Evolutionary conservation across 345 rosid genomes (phyloP).

Genomic region (Euphorbia tirucalli): DNA sequence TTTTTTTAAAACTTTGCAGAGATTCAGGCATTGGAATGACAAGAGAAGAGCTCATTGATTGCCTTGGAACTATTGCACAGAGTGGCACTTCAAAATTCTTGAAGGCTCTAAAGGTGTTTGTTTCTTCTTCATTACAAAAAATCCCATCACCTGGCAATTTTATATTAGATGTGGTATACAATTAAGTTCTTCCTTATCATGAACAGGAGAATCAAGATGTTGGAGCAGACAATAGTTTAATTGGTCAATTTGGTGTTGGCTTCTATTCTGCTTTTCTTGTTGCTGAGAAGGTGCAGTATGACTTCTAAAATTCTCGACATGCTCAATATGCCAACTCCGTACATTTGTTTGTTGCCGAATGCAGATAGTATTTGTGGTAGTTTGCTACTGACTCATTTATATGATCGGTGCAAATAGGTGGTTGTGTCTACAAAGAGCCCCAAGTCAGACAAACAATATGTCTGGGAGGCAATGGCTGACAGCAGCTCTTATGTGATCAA

Average conservation of each 20-base stretch:
- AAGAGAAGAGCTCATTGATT: conserved; percentile 86
- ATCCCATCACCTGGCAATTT: not conserved
- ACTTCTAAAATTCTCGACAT: not conserved
- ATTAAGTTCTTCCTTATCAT: not conserved
- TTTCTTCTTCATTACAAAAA: not conserved
- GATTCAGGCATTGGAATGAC: conserved; percentile 99
- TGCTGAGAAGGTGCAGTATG: conserved; percentile 71
- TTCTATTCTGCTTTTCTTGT: conserved; percentile 98
- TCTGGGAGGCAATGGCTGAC: conserved; percentile 91
- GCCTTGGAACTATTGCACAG: conserved; percentile 99
- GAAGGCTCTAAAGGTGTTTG: conserved; percentile 77
- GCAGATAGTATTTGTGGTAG: not conserved
- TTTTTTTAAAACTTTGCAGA: conserved; percentile 41
- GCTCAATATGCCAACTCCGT: conserved; percentile 1
- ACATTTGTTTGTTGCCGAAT: not conserved
- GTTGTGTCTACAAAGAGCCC: conserved; percentile 97
- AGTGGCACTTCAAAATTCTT: conserved; percentile 96
- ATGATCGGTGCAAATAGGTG: conserved; percentile 45
- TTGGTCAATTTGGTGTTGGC: conserved; percentile 99
- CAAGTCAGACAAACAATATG: conserved; percentile 86
- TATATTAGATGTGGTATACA: not conserved
- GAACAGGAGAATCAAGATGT: conserved; percentile 80
- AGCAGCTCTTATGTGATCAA: conserved; percentile 80
- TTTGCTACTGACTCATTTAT: conserved; percentile 12
- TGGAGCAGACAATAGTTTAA: conserved; percentile 86